Evolutionary conservation across 495 filamentous ascomycete genomes (phyloP), one percentile per base, ranked within the genome.

Genomic region (Podospora anserina): DNA sequence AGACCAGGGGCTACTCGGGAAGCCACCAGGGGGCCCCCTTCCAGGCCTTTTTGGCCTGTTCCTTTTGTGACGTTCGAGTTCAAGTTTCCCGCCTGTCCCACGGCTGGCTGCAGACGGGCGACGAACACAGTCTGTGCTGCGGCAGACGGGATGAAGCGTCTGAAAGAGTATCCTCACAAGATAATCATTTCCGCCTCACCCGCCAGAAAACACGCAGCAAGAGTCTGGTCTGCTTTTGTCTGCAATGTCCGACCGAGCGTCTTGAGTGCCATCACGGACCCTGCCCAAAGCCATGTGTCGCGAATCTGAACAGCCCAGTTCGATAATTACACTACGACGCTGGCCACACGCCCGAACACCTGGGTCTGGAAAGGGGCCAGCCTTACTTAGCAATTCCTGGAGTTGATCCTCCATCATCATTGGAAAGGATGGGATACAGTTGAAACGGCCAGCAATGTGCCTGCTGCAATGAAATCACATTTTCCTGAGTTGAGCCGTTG

Each of bases 191-290:
- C 39, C 39, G 39, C 39, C 9, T 49, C 39, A 49, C 39, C 39
- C 39, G 39, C 39, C 39, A 49, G 34, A 49, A 49, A 49, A 49
- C 4, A 32, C 30, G 4, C 30, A 32, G 30, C 7, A 7, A 32
- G 30, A 32, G 4, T 32, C 30, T 32, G 30, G 23, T 23, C 30
- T 6, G 7, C 39, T 49, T 23, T 18, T 4, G 5, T 4, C 18
- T 58, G 55, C 55, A 58, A 58, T 58, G 23, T 58, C 55, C 55
- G 55, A 58, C 23, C 55, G n/a, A 26, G 55, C 55, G 55, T 58
- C 55, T 26, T 27, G 59, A 20, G 28, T 61, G 20, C 28, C 59
- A 61, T 61, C 28, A 61, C 16, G 59, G 27, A 5, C 59, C 59
- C 20, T 61, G 23, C 27, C 28, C 16, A 27, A 32, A 32, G 59